phyloP scores from a whole-genome alignment of 179 eudicot genomes.

The Carnegiea gigantea region DNA sequence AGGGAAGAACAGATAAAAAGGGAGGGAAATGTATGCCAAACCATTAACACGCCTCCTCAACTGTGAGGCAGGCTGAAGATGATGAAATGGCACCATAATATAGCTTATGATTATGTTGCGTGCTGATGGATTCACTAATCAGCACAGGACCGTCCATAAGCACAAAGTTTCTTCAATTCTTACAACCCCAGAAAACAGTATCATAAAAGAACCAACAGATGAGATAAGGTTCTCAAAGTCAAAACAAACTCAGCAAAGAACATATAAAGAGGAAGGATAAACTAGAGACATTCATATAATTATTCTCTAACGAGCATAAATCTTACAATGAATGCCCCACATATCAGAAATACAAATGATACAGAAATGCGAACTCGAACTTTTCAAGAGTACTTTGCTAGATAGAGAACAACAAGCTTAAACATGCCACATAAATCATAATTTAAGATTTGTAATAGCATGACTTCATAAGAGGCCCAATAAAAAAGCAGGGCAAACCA shows the following conservation, averaged over 20 bases:
- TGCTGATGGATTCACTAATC: conserved; percentile 24
- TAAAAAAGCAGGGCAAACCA: not conserved
- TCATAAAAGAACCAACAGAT: too few relatives aligned
- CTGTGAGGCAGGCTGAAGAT: not conserved
- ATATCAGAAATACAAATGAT: too few relatives aligned
- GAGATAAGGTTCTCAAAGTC: not conserved
- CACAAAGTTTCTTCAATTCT: conserved; percentile 48
- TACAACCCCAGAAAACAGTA: not conserved
- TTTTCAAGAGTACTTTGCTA: too few relatives aligned
- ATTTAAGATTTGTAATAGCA: too few relatives aligned
- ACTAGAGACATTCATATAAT: too few relatives aligned
- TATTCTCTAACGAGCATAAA: too few relatives aligned
- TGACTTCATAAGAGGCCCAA: too few relatives aligned
- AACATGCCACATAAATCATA: too few relatives aligned
- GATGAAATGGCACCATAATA: conserved; percentile 21
- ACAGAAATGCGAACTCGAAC: too few relatives aligned
- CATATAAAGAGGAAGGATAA: too few relatives aligned
- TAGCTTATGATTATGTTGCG: conserved; percentile 36
- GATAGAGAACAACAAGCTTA: too few relatives aligned
- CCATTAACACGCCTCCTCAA: conserved; percentile 15
- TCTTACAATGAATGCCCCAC: too few relatives aligned
- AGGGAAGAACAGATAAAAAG: not conserved
- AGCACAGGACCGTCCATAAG: conserved; percentile 42
- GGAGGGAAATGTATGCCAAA: conserved; percentile 22
- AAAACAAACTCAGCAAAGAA: not conserved